A percentile compares a stretch with the other conserved stretches of the same genome.
Conservation (phyloP, 345 rosid genomes). For the Geranium brycei region DNA sequence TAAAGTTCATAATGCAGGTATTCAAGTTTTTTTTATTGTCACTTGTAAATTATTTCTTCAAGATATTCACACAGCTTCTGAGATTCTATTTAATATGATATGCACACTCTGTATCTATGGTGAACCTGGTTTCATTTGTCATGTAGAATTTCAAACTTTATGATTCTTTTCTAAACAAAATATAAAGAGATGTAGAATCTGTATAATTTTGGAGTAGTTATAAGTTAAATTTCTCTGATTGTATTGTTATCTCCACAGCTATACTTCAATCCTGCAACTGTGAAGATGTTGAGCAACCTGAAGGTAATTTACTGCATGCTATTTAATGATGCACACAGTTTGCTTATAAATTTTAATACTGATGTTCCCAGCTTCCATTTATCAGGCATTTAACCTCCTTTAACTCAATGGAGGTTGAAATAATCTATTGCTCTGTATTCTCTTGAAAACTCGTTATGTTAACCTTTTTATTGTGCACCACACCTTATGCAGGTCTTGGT, state of each 20-base stretch:
- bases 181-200: neutral
- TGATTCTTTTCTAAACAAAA: neutral
- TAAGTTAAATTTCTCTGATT: neutral
- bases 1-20: conserved; percentile 71
- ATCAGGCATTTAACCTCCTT: too few species aligned
- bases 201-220: neutral
- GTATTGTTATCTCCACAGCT: conserved; percentile 21
- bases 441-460: neutral
- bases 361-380: neutral
- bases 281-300: conserved; percentile 52
- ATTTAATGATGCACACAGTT: neutral
- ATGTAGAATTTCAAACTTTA: neutral
- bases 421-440: neutral
- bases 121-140: neutral
- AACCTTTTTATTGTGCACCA: neutral
- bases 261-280: conserved; percentile 49
- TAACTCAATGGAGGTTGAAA: neutral
- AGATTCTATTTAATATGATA: too few species aligned
- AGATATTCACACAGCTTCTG: neutral
- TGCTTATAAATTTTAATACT: neutral
- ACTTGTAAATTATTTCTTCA: neutral
- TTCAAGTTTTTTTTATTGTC: conserved; percentile 1
- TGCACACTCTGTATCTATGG: too few species aligned
- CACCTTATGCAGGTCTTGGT: conserved; percentile 58
- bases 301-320: conserved; percentile 21